phyloP scores from a whole-genome alignment of 2,329 filamentous ascomycete species.

The Apiospora hydei region DNA sequence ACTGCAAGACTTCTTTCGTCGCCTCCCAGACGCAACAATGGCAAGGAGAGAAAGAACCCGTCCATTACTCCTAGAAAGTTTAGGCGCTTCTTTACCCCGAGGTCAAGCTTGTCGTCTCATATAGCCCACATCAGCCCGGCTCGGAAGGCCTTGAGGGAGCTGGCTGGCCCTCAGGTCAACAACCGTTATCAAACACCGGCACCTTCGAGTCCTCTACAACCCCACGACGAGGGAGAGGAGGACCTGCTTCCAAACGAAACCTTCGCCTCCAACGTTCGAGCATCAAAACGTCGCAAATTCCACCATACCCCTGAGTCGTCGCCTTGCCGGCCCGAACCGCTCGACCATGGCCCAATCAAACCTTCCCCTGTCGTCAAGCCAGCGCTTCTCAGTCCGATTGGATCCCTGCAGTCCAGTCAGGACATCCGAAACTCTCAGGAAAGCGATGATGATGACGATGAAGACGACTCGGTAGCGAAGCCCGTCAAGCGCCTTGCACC shows the following conservation, averaged over 20 bases:
- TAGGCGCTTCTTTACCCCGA: constrained; percentile 60
- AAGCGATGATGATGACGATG: constrained; percentile 43
- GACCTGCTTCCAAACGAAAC: constrained; percentile 34
- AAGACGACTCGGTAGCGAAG: constrained; percentile 13
- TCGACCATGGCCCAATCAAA: constrained; percentile 26
- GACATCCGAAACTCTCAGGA: constrained; percentile 42
- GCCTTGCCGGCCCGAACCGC: constrained; percentile 43
- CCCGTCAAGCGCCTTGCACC: constrained; percentile 41
- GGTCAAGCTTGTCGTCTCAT: constrained; percentile 48
- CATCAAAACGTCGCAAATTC: constrained; percentile 47
- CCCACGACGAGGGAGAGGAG: constrained; percentile 41
- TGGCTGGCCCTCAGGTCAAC: constrained; percentile 50
- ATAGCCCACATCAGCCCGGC: constrained; percentile 43
- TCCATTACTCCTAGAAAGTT: constrained; percentile 64
- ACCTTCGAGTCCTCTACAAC: constrained; percentile 48
- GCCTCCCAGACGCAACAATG: constrained; percentile 36
- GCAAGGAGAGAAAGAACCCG: constrained; percentile 57
- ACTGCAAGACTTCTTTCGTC: constrained; percentile 34
- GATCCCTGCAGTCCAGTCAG: constrained; percentile 42
- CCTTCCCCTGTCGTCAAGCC: constrained; percentile 7
- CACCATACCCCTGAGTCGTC: constrained; percentile 50
- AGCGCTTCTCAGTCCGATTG: constrained; percentile 48
- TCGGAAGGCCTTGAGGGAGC: constrained; percentile 49
- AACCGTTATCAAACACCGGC: constrained; percentile 50
- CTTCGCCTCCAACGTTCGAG: constrained; percentile 31